A percentile compares a stretch with the other conserved stretches of the same genome.
These are phyloP conservation scores for Neonectria sp. DNA, from an alignment of 2,329 filamentous ascomycete species.

Conservation along the genomic window DNA sequence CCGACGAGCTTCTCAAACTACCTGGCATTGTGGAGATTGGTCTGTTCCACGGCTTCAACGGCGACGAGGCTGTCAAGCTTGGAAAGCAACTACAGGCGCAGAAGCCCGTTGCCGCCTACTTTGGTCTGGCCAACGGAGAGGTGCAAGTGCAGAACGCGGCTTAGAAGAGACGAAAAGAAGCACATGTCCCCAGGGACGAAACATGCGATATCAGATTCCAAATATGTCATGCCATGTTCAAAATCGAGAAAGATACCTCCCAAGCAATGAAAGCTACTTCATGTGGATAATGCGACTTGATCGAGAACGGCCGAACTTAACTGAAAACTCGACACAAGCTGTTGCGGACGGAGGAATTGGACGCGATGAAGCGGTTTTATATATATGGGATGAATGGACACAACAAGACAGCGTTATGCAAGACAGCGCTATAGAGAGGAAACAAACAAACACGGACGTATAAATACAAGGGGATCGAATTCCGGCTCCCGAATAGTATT, in stretches of 20 bases:
- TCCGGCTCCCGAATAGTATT: background rate
- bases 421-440: background rate
- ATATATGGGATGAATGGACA: background rate
- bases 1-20: conserved; percentile 82
- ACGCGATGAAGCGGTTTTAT: conserved; percentile 4
- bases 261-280: background rate
- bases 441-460: too few relatives aligned
- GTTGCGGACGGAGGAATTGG: conserved; percentile 13
- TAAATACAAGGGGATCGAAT: background rate
- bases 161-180: conserved; percentile 21
- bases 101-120: conserved; percentile 95
- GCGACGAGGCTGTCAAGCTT: conserved; percentile 71
- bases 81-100: conserved; percentile 79
- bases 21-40: conserved; percentile 94
- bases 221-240: background rate
- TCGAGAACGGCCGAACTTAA: background rate
- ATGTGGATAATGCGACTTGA: conserved; percentile 1
- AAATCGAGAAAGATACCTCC: background rate
- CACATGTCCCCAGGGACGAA: conserved; percentile 1
- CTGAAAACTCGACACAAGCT: background rate
- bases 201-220: conserved; percentile 2
- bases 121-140: conserved; percentile 87
- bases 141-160: conserved; percentile 57
- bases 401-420: background rate
- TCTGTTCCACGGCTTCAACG: conserved; percentile 88